phyloP scores from a whole-genome alignment of 2,329 filamentous ascomycete genomes.

The Alternaria burnsii region DNA sequence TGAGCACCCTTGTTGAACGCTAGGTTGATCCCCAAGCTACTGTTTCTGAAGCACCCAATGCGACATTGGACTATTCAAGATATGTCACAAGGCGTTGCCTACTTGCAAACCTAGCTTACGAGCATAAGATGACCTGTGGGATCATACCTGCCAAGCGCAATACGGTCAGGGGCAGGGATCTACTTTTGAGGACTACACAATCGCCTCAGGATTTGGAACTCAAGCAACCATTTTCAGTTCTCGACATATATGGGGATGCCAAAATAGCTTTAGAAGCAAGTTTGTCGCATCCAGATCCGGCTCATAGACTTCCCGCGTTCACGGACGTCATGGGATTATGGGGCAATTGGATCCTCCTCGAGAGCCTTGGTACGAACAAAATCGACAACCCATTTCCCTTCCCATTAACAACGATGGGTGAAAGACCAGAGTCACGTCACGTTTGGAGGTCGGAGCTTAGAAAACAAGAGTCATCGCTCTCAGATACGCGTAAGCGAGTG shows the following conservation, averaged over 20 bases:
- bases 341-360: background rate
- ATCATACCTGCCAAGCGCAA: background rate
- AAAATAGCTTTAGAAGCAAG: background rate
- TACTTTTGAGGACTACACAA: too few relatives aligned
- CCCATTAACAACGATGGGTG: background rate
- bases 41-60: rapidly evolving
- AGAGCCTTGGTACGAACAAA: background rate
- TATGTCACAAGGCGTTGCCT: too few relatives aligned
- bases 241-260: background rate
- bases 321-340: background rate
- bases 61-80: rapidly evolving
- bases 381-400: background rate
- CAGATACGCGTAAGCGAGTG: background rate
- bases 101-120: background rate
- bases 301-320: background rate
- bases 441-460: background rate
- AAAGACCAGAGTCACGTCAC: background rate
- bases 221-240: background rate
- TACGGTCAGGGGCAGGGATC: too few relatives aligned
- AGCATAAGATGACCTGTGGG: background rate
- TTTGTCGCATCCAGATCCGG: rapidly evolving
- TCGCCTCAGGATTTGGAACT: background rate
- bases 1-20: too few relatives aligned
- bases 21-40: rapidly evolving
- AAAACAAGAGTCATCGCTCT: background rate